Percentiles rank a stretch among this genome's conserved stretches.
Evolutionary conservation across 2,329 filamentous ascomycete genomes (phyloP).

Genomic region (Neonectria sp.): DNA sequence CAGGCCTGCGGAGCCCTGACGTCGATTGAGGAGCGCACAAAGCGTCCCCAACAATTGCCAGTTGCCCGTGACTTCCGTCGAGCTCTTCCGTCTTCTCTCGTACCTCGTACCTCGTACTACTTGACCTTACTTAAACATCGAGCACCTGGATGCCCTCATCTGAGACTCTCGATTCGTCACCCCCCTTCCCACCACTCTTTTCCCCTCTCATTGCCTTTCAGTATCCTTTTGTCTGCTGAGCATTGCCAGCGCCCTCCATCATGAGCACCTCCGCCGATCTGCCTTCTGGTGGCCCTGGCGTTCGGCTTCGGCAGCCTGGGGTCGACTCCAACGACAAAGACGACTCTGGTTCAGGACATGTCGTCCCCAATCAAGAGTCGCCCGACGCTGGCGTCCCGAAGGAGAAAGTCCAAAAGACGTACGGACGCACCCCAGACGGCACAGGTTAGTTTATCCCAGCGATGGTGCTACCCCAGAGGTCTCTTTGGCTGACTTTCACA

Average conservation of each 20-base stretch:
- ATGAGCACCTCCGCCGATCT: conserved; percentile 53
- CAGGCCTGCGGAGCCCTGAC: conserved; percentile 49
- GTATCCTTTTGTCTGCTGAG: conserved; percentile 21
- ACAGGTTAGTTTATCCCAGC: conserved; percentile 76
- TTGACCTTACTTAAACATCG: conserved; percentile 8
- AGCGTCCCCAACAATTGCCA: conserved; percentile 30
- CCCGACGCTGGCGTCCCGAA: conserved; percentile 33
- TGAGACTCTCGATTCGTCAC: conserved; percentile 6
- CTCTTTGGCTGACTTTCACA: conserved; percentile 42
- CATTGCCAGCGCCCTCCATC: conserved; percentile 27
- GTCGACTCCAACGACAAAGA: conserved; percentile 37
- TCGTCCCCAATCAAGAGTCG: conserved; percentile 29
- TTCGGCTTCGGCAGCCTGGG: conserved; percentile 50
- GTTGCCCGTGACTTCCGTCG: conserved; percentile 25
- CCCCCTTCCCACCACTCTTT: not conserved
- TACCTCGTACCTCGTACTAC: conserved; percentile 9
- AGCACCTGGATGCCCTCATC: conserved; percentile 1
- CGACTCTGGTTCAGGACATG: conserved; percentile 30
- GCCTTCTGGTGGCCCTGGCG: conserved; percentile 42
- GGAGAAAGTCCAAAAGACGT: conserved; percentile 77
- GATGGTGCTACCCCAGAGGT: conserved; percentile 25
- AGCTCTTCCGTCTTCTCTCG: conserved; percentile 22
- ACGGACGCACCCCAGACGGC: conserved; percentile 91
- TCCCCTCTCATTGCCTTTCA: conserved; percentile 12
- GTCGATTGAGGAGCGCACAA: conserved; percentile 39